Evolutionary conservation across 306 rosid genomes (phyloP).

Genomic region (Canavalia ensiformis): DNA sequence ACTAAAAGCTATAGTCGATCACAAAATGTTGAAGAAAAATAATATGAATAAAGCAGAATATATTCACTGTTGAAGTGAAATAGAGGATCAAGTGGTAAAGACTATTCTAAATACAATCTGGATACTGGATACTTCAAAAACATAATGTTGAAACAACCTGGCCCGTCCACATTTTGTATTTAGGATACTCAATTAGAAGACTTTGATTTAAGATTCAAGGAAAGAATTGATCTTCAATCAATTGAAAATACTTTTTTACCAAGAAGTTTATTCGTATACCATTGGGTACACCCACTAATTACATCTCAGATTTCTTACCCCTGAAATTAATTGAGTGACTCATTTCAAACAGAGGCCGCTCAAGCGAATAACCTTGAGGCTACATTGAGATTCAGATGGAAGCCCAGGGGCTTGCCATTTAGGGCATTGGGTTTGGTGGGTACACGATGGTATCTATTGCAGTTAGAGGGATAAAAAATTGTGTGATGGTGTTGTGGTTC

Average conservation of each 20-base stretch:
- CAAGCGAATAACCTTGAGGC: neutral
- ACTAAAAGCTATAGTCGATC: neutral
- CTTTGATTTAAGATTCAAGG: neutral
- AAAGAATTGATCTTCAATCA: neutral
- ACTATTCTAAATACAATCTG: neutral
- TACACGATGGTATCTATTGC: neutral
- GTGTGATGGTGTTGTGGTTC: neutral
- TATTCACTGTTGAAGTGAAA: neutral
- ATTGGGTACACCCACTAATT: neutral
- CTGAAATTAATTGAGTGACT: neutral
- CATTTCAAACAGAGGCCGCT: neutral
- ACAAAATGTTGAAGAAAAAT: neutral
- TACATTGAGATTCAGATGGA: neutral
- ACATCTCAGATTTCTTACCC: neutral
- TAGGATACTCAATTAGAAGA: neutral
- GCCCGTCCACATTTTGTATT: neutral
- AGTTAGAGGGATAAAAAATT: neutral
- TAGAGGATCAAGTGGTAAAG: neutral
- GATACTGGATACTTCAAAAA: neutral
- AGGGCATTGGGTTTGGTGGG: neutral
- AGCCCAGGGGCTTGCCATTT: neutral
- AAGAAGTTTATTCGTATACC: neutral
- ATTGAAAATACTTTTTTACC: neutral
- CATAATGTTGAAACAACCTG: neutral
- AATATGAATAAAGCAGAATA: neutral